Evolutionary conservation across 2,329 filamentous ascomycete genomes (phyloP).

Genomic region (Scedosporium boydii): DNA sequence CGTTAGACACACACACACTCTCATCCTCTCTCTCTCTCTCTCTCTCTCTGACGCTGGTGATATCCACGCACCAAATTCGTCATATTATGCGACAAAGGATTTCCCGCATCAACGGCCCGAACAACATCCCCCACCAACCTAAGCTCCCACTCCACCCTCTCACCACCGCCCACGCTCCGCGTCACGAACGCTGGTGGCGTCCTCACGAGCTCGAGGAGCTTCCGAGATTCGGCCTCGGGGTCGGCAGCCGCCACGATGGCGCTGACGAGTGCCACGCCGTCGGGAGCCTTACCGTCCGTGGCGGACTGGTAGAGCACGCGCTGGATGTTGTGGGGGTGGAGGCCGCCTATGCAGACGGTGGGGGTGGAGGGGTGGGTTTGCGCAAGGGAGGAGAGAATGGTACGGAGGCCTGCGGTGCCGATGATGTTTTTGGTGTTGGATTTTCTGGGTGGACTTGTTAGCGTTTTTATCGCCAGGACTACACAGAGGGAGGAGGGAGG

Average conservation of each 20-base stretch:
- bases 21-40: too few species aligned
- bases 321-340: slow-evolving; percentile 68
- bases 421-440: slow-evolving; percentile 69
- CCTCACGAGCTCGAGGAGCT: slow-evolving; percentile 46
- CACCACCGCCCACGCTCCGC: not conserved
- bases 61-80: slow-evolving; percentile 60
- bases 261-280: slow-evolving; percentile 82
- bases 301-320: slow-evolving; percentile 63
- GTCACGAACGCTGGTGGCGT: slow-evolving; percentile 21
- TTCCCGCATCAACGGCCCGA: slow-evolving; percentile 47
- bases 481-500: too few species aligned
- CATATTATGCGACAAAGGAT: slow-evolving; percentile 89
- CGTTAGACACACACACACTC: too few species aligned
- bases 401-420: slow-evolving; percentile 46
- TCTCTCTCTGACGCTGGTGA: not conserved
- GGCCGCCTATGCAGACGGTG: slow-evolving; percentile 80
- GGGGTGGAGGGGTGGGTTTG: slow-evolving; percentile 34
- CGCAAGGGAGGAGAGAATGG: slow-evolving; percentile 48
- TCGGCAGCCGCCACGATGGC: slow-evolving; percentile 70
- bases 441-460: slow-evolving; percentile 43
- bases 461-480: too few species aligned
- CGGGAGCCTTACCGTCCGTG: slow-evolving; percentile 47
- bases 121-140: slow-evolving; percentile 35
- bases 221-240: slow-evolving; percentile 51
- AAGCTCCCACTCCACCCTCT: slow-evolving; percentile 1